Evolutionary conservation across 768 basidiomycete species (phyloP), one percentile per base, ranked within the genome.

Genomic region (Rhizopogon vinicolor): DNA sequence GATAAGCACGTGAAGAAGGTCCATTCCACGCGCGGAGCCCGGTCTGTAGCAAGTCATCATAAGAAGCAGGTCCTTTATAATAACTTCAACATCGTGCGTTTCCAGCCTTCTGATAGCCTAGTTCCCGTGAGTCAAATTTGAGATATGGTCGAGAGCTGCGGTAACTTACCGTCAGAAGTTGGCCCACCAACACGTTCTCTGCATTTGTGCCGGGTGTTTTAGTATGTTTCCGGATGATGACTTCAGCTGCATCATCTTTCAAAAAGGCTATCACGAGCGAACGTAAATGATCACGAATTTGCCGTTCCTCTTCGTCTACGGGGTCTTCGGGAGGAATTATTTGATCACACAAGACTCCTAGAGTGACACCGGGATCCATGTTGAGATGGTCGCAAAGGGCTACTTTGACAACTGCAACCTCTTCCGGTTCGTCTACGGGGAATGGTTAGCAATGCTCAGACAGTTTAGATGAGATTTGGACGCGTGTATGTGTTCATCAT

Each of bases 261-360:
- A 89, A 68, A 68, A 87, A 89, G 5, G 74, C 72, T 51, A 87
- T 61, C 18, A 89, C 87, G 22, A 87, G 74, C 1, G 74, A 72
- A 55, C 84, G 77, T 19, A 88, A 68, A 33, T 77, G 77, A 59
- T 82, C 80, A 46, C 86, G 77, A 44, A 81, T 81, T 16, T 65
- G 71, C 63, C 74, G 73, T 58, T 86, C 86, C 42, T 84, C 84
- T 22, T 84, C 82, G 51, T 85, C 83, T 62, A 74, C 59, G 12
- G 73, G 64, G 28, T 81, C 82, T 45, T 79, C 78, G 0, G 72
- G 63, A 2, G 81, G 80, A 3, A 78, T 65, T 37, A 87, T 72
- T 63, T 89, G 87, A 63, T 89, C 88, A 62, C 80, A 87, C 5
- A 89, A 72, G 13, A 89, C 87, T 39, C 81, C 77, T 6, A 89